Evolutionary conservation across 139 green algal genomes (phyloP).

Genomic region (Volvox africanus): DNA sequence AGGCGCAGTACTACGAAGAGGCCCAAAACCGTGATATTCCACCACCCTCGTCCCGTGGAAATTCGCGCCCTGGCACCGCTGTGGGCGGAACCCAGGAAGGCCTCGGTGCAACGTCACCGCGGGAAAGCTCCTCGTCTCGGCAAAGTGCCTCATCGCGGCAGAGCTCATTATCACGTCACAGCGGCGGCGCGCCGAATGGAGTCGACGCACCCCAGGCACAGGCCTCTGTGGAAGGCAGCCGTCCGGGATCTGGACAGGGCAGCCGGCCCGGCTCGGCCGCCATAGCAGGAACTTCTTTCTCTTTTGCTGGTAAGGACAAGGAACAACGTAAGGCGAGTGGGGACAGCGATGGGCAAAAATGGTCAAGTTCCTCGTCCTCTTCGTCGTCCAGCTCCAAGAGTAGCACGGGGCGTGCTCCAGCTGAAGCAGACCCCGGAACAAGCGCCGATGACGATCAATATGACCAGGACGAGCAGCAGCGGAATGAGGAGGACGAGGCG

Average conservation of each 20-base stretch:
- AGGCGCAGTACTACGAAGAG: slow-evolving; percentile 34
- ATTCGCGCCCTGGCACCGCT: slow-evolving; percentile 28
- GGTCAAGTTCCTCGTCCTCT: background rate
- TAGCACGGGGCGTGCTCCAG: background rate
- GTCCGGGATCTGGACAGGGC: background rate
- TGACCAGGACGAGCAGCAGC: background rate
- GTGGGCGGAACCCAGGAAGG: background rate
- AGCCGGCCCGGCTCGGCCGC: slow-evolving; percentile 6
- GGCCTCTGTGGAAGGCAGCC: background rate
- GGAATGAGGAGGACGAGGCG: background rate
- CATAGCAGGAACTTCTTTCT: background rate
- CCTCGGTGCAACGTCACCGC: slow-evolving; percentile 19
- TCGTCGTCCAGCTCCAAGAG: background rate
- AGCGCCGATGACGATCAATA: slow-evolving; percentile 15
- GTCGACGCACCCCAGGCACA: background rate
- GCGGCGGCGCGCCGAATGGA: background rate
- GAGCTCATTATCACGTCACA: background rate
- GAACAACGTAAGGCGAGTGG: background rate
- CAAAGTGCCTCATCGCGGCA: background rate
- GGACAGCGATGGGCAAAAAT: background rate
- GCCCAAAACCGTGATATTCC: slow-evolving; percentile 7
- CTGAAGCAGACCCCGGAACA: background rate
- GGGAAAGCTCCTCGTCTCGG: slow-evolving; percentile 6
- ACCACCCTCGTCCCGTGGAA: background rate
- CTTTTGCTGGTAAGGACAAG: background rate